Evolutionary conservation across 2,329 filamentous ascomycete species (phyloP).

Genomic region (Fusarium sp.): DNA sequence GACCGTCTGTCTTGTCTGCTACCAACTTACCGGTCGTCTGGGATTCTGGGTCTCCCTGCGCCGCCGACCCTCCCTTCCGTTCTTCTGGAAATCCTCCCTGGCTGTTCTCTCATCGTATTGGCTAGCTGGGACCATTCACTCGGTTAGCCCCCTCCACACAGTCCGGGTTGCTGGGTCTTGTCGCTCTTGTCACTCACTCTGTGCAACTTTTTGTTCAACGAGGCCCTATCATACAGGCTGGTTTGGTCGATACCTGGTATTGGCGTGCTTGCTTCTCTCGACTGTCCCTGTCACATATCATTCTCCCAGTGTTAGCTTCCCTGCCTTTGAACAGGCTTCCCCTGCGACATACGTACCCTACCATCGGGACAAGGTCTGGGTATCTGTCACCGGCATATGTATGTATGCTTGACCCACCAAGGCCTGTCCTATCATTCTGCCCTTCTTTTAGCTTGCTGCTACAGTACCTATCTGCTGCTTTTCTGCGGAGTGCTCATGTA

Average conservation of each 20-base stretch:
- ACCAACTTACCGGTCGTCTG: constrained; percentile 30
- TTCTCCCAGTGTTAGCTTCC: background rate
- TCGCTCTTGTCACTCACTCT: background rate
- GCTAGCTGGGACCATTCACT: constrained; percentile 21
- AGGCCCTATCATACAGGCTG: constrained; percentile 22
- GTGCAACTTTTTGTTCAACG: constrained; percentile 11
- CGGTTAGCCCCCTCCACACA: constrained; percentile 34
- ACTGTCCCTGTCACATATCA: constrained; percentile 19
- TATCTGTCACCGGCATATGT: constrained; percentile 35
- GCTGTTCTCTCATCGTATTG: constrained; percentile 17
- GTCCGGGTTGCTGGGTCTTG: constrained; percentile 28
- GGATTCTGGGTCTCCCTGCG: constrained; percentile 32
- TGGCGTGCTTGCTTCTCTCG: constrained; percentile 1
- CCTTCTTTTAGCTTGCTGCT: background rate
- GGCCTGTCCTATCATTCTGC: constrained; percentile 4
- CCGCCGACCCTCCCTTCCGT: constrained; percentile 37
- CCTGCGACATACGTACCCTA: constrained; percentile 27
- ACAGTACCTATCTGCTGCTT: constrained; percentile 4
- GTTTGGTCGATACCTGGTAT: background rate
- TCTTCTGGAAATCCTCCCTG: constrained; percentile 41
- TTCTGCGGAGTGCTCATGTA: constrained; percentile 31
- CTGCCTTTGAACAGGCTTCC: background rate
- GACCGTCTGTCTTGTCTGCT: constrained; percentile 18
- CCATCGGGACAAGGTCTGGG: constrained; percentile 29
- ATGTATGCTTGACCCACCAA: constrained; percentile 32